A percentile compares a stretch with the other conserved stretches of the same genome.
phyloP scores from a whole-genome alignment of 805 yeast species.

The Nakazawaea pomicola region DNA sequence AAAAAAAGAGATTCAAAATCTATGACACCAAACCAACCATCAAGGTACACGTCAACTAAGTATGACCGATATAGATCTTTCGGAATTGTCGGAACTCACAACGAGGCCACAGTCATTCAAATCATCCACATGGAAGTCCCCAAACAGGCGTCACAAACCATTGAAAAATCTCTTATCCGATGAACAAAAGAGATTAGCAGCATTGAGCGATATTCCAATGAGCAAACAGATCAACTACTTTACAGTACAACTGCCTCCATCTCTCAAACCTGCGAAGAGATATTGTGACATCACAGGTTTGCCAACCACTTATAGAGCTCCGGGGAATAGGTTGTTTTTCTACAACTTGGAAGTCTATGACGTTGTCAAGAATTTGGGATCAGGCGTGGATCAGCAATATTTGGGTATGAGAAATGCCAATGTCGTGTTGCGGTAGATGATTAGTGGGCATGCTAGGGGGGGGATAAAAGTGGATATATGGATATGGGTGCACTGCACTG shows the following conservation, averaged over 20 bases:
- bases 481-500: too few relatives aligned
- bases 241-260: slow-evolving; percentile 81
- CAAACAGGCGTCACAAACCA: slow-evolving; percentile 66
- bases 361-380: slow-evolving; percentile 70
- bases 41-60: not conserved
- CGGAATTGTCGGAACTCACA: slow-evolving; percentile 31
- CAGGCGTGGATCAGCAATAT: slow-evolving; percentile 92
- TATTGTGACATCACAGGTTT: slow-evolving; percentile 95
- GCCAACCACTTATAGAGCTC: slow-evolving; percentile 69
- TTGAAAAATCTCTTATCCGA: slow-evolving; percentile 69
- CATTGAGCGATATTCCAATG: slow-evolving; percentile 28
- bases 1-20: too few relatives aligned
- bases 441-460: not conserved
- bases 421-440: slow-evolving; percentile 58
- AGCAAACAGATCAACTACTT: slow-evolving; percentile 61
- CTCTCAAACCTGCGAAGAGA: slow-evolving; percentile 70
- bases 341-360: slow-evolving; percentile 81
- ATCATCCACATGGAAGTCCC: slow-evolving; percentile 42
- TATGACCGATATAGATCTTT: slow-evolving; percentile 1
- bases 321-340: slow-evolving; percentile 70
- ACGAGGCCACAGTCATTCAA: slow-evolving; percentile 54
- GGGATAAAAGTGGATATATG: too few relatives aligned
- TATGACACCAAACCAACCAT: too few relatives aligned
- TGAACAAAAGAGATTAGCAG: slow-evolving; percentile 60
- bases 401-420: slow-evolving; percentile 84